Conservation (phyloP, 2,329 filamentous ascomycete species). For the Aspergillus glaucus region DNA sequence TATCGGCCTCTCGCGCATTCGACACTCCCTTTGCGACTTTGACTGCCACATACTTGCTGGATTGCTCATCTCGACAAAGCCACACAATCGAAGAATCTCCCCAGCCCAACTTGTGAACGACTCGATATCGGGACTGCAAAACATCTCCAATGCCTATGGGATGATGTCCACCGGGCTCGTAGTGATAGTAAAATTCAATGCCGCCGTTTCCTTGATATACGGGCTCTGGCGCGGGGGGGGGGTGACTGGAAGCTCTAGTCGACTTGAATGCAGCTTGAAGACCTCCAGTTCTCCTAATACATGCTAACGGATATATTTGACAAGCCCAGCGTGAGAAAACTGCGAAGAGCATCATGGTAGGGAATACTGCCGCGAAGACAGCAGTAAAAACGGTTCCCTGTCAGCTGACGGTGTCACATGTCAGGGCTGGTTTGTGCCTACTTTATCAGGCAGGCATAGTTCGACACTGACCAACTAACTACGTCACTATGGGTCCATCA, state of each 20-base stretch:
- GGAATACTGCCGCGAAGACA: not conserved
- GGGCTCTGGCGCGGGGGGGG: too few species aligned
- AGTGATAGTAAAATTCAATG: constrained; percentile 25
- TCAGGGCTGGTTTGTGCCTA: too few species aligned
- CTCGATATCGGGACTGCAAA: constrained; percentile 27
- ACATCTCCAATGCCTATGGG: constrained; percentile 28
- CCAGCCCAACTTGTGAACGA: constrained; percentile 39
- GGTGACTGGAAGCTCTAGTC: not conserved
- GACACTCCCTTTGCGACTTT: constrained; percentile 17
- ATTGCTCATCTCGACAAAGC: constrained; percentile 30
- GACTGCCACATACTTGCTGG: constrained; percentile 21
- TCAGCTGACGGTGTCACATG: too few species aligned
- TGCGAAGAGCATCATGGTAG: not conserved
- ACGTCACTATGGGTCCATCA: not conserved
- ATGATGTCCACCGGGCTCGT: constrained; percentile 29
- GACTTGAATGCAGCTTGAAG: not conserved
- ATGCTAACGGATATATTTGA: not conserved
- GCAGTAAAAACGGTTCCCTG: too few species aligned
- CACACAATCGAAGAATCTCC: constrained; percentile 40
- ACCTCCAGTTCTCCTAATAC: not conserved
- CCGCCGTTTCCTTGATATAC: constrained; percentile 24
- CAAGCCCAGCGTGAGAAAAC: not conserved
- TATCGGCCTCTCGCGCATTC: constrained; percentile 8
- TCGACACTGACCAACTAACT: too few species aligned
- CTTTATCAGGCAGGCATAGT: too few species aligned